Percentiles rank a stretch among this genome's conserved stretches.
These are phyloP conservation scores for Pyrenophora tritici-repentis DNA, from an alignment of 2,329 filamentous ascomycete genomes.

Conservation along the genomic window DNA sequence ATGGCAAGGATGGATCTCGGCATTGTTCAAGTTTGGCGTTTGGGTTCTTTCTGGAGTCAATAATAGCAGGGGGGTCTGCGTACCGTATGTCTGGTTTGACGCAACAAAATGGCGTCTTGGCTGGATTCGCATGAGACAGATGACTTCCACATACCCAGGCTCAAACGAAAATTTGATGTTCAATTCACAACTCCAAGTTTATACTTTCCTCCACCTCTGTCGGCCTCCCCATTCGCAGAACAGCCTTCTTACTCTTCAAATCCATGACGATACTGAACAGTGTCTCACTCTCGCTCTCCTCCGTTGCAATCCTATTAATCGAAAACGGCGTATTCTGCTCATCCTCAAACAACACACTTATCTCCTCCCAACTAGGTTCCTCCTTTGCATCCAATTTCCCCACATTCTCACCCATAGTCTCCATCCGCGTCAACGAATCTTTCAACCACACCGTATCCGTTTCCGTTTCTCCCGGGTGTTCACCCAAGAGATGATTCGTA, in stretches of 20 bases:
- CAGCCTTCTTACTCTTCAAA: conserved; percentile 36
- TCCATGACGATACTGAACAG: conserved; percentile 48
- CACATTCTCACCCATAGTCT: conserved; percentile 45
- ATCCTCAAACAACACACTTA: conserved; percentile 49
- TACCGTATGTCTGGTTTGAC: no score
- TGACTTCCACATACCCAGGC: background rate
- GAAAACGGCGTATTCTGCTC: conserved; percentile 47
- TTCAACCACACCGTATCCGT: conserved; percentile 50
- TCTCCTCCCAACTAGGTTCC: conserved; percentile 34
- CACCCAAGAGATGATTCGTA: conserved; percentile 50
- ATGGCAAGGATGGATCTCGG: background rate
- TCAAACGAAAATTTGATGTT: no score
- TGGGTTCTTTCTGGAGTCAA: background rate
- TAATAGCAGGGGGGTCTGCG: no score
- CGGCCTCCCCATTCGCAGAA: conserved; percentile 39
- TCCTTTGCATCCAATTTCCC: conserved; percentile 22
- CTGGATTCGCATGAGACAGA: background rate
- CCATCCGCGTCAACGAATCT: conserved; percentile 47
- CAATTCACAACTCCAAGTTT: conserved; percentile 24
- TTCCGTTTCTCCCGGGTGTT: conserved; percentile 48
- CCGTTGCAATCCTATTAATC: conserved; percentile 35
- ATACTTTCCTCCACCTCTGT: conserved; percentile 37
- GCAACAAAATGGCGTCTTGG: no score
- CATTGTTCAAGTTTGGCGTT: background rate
- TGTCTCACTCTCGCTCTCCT: conserved; percentile 36